Conservation (phyloP, 2,329 filamentous ascomycete genomes). For the Curvularia sp. region DNA sequence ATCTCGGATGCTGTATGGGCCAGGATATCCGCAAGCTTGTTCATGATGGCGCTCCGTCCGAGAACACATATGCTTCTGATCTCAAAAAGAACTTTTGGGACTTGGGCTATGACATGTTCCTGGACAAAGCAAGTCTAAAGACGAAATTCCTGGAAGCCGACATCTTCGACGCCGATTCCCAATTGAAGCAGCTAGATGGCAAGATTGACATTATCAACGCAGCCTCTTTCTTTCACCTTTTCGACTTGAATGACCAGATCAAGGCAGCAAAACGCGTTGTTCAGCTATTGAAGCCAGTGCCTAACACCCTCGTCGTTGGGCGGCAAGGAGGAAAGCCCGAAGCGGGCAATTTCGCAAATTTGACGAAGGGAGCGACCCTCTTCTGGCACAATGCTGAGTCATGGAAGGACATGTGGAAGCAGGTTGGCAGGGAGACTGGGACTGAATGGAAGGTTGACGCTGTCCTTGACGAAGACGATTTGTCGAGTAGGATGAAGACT, state of each 20-base stretch:
- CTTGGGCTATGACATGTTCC: slow-evolving; percentile 57
- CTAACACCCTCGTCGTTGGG: slow-evolving; percentile 51
- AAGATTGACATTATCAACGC: slow-evolving; percentile 54
- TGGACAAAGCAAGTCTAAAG: slow-evolving; percentile 51
- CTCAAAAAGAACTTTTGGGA: slow-evolving; percentile 58
- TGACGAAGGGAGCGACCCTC: slow-evolving; percentile 28
- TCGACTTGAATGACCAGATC: slow-evolving; percentile 52
- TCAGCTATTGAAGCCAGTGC: slow-evolving; percentile 43
- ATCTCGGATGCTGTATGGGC: slow-evolving; percentile 56
- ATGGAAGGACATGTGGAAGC: slow-evolving; percentile 50
- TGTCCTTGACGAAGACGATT: slow-evolving; percentile 33
- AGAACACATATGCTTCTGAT: slow-evolving; percentile 54
- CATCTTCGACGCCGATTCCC: slow-evolving; percentile 47
- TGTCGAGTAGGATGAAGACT: slow-evolving; percentile 28
- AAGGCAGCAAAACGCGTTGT: slow-evolving; percentile 45
- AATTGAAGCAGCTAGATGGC: slow-evolving; percentile 47
- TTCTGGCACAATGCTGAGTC: slow-evolving; percentile 51
- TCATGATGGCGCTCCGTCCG: slow-evolving; percentile 52
- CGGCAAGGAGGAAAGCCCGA: slow-evolving; percentile 47
- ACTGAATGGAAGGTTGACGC: slow-evolving; percentile 48
- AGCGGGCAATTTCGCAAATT: slow-evolving; percentile 35
- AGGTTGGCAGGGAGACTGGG: slow-evolving; percentile 50
- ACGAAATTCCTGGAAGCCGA: slow-evolving; percentile 63
- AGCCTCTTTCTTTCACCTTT: slow-evolving; percentile 56
- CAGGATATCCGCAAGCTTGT: slow-evolving; percentile 57